Base-by-base conservation (phyloP, 306 rosid genomes). In the Quillaja saponaria region DNA sequence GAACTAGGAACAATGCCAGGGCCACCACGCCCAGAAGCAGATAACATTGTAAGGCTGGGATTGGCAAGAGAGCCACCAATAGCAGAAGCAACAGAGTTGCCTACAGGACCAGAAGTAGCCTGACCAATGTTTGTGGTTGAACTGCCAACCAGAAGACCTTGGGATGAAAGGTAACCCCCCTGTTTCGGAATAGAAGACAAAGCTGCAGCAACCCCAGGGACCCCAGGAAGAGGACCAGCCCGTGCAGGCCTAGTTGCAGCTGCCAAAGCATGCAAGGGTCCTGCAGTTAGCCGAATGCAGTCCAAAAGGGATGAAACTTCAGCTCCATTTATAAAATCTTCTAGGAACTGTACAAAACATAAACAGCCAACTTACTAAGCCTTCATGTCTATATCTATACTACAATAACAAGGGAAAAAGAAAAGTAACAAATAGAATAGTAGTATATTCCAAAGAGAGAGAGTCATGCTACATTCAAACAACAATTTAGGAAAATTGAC, bases 1-100 rank as follows among this genome's bases (percentile, higher is more conserved):
- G 99, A 89, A 79, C 99, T 94, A 5, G 99, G 99, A 66, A 87
- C 99, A 68, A 94, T 89, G 84, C 99, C 99, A 10, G 96, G 97
- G 64, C 95, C 95, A 64, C 96, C 87, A 62, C 99, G 96, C 68
- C 95, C 95, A 56, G 96, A 89, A 67, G 91, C 94, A 74, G 90
- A 85, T 73, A 89, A 77, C 86, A 89, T 75, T 61, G 86, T 81
- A 74, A 89, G 95, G 76, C 78, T 63, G 38, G 80, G 90, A 67
- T 80, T 92, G 63, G 87, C 55, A 61, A 84, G 75, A 71, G 86
- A 57, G 40, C 94, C 81, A 13, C 71, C 35, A 67, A 69, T 68
- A 54, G 76, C 45, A 58, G 96, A 70, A 57, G 80, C 60, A 69
- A 41, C 75, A 11, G 88, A 18, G 58, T 75, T 88, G 39, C 80